These are phyloP conservation scores for Caryopteris hybrid DNA, from an alignment of 305 asterid species.

Conservation along the genomic window DNA sequence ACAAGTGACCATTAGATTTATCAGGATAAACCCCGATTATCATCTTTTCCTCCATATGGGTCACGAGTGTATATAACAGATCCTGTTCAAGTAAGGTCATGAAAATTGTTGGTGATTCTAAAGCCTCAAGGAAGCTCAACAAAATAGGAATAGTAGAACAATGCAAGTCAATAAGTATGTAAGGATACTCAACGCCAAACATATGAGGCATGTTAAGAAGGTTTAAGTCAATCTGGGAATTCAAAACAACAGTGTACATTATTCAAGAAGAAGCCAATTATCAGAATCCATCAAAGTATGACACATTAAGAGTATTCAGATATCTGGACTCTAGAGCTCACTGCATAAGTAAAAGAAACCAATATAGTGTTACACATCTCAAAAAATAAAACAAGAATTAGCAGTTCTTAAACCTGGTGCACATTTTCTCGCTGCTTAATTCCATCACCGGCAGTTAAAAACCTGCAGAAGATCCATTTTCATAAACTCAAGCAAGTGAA, in stretches of 20 bases:
- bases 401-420: slow-evolving; percentile 51
- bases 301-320: neutral
- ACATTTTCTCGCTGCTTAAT: slow-evolving; percentile 58
- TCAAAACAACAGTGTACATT: neutral
- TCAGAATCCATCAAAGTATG: slow-evolving; percentile 2
- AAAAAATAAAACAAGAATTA: neutral
- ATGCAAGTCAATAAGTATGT: neutral
- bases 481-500: slow-evolving; percentile 14
- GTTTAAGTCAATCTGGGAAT: neutral
- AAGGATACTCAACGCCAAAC: neutral
- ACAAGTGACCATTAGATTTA: neutral
- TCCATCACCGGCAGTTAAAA: slow-evolving; percentile 87
- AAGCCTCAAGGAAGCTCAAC: neutral
- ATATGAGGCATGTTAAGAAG: neutral
- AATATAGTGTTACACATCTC: neutral
- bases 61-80: neutral
- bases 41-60: neutral
- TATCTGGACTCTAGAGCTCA: neutral
- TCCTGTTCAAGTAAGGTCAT: neutral
- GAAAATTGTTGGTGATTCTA: neutral
- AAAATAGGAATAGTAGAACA: neutral
- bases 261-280: slow-evolving; percentile 7
- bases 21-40: neutral
- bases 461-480: slow-evolving; percentile 38
- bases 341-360: neutral